These are phyloP conservation scores for Mallotus nudiflorus DNA, from an alignment of 345 rosid genomes.

Conservation along the genomic window DNA sequence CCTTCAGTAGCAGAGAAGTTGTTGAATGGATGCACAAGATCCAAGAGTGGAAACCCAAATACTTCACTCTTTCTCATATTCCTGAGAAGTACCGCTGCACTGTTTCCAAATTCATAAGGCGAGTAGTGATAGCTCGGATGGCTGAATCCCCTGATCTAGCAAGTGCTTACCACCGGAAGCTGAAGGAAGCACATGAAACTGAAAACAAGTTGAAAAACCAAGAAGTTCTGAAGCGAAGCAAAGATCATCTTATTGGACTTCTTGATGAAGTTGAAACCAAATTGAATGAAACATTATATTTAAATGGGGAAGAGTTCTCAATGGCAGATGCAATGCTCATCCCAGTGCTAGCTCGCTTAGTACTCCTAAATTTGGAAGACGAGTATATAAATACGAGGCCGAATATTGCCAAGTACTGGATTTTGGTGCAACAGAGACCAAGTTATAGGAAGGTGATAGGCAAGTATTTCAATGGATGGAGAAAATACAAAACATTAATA, in stretches of 20 bases:
- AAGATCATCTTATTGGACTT: conserved; percentile 57
- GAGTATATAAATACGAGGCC: conserved; percentile 68
- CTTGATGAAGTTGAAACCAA: conserved; percentile 67
- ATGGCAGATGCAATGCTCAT: conserved; percentile 80
- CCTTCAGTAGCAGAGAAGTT: conserved; percentile 46
- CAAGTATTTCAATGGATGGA: conserved; percentile 78
- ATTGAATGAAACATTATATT: conserved; percentile 47
- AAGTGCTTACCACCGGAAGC: conserved; percentile 75
- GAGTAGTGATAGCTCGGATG: conserved; percentile 45
- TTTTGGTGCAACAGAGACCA: conserved; percentile 59
- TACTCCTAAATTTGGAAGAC: conserved; percentile 62
- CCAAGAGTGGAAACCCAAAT: conserved; percentile 69
- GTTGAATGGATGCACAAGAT: conserved; percentile 67
- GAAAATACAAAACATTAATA: conserved; percentile 58
- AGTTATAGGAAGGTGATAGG: conserved; percentile 75
- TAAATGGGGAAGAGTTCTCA: conserved; percentile 77
- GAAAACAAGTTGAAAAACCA: conserved; percentile 68
- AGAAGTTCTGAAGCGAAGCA: conserved; percentile 47
- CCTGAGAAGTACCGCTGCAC: conserved; percentile 43
- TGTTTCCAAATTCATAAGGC: conserved; percentile 71
- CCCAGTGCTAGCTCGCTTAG: conserved; percentile 67
- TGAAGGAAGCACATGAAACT: conserved; percentile 63
- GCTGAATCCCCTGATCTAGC: conserved; percentile 74
- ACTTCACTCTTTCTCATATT: conserved; percentile 65
- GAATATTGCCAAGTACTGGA: conserved; percentile 69